Evolutionary conservation across 208 protist species (phyloP), one percentile per base, ranked within the genome.

Genomic region (Angomonas deanei): DNA sequence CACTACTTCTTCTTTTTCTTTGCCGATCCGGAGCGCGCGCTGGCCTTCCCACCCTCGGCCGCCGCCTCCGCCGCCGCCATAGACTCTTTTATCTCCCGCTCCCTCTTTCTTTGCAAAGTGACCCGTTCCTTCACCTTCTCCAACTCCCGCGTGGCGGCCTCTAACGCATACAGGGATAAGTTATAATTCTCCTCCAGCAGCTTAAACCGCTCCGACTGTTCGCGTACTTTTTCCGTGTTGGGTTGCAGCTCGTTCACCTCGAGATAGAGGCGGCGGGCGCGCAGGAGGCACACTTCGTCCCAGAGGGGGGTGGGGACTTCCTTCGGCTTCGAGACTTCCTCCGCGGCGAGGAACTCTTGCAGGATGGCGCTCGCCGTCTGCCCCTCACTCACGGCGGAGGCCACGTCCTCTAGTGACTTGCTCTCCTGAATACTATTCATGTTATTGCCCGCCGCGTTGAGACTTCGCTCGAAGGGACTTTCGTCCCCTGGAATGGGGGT

Each of bases 271-370:
- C 70, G 71, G 13, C 58, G 57, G 10, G 47, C 32, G 0, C 79
- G 70, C 42, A 86, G 54, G 23, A 55, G 58, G 1, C 42, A 60
- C 33, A 86, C 66, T 36, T 86, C 79, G 0, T 78, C 71, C 79
- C 79, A 86, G 33, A 86, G 28, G 17, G 67, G 69, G 3, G 42
- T 33, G 5, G 79, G 74, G 26, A 86, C 71, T 27, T 86, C 79
- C 17, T 65, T 64, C 27, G 74, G 74, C 3, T 67, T 53, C 1
- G 67, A 59, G 0, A 38, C 42, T 3, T 63, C 58, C 1, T 19
- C 19, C 11, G 36, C 15, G 26, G 5, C 28, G 8, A 58, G 27
- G 31, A 28, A 58, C 52, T 58, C 23, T 19, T 38, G 28, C 26
- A 58, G 3, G 2, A 6, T 24, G 31, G 23, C 26, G 2, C 2